phyloP scores from a whole-genome alignment of 257 asterid species.

The Ehretia macrophylla region DNA sequence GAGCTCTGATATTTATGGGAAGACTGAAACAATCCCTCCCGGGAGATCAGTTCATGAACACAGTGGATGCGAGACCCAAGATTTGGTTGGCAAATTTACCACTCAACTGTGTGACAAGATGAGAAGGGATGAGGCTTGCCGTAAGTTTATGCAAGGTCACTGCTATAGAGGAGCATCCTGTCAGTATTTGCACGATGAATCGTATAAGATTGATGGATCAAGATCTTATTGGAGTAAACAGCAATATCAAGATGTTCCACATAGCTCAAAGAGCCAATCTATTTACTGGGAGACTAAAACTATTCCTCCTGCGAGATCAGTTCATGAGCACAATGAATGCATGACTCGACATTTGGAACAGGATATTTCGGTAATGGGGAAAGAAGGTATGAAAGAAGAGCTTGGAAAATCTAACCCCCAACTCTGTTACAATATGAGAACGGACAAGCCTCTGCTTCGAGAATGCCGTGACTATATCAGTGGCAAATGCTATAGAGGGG shows the following conservation, averaged over 20 bases:
- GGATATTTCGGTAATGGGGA: slow-evolving; percentile 24
- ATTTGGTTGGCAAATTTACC: slow-evolving; percentile 22
- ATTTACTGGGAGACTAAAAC: slow-evolving; percentile 29
- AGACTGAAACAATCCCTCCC: slow-evolving; percentile 19
- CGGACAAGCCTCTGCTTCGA: too few relatives aligned
- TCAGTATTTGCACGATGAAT: slow-evolving; percentile 60
- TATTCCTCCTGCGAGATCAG: slow-evolving; percentile 14
- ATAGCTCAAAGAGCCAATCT: slow-evolving; percentile 32
- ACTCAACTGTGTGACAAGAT: slow-evolving; percentile 29
- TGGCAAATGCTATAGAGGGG: slow-evolving; percentile 87
- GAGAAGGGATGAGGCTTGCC: slow-evolving; percentile 59
- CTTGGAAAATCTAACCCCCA: slow-evolving; percentile 22
- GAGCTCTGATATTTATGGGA: slow-evolving; percentile 29
- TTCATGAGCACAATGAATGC: slow-evolving; percentile 26
- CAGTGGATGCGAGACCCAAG: slow-evolving; percentile 28
- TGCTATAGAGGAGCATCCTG: slow-evolving; percentile 83
- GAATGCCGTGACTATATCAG: slow-evolving; percentile 51
- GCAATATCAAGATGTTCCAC: slow-evolving; percentile 35
- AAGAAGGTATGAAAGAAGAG: slow-evolving; percentile 22
- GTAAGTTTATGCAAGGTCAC: slow-evolving; percentile 61
- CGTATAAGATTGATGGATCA: slow-evolving; percentile 44
- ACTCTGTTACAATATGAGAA: slow-evolving; percentile 36
- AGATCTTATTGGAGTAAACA: slow-evolving; percentile 40
- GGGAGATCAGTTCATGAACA: slow-evolving; percentile 20
- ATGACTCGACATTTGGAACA: slow-evolving; percentile 28